Evolutionary conservation across 2,329 filamentous ascomycete species (phyloP).

Genomic region (Cladobotryum protrusum): DNA sequence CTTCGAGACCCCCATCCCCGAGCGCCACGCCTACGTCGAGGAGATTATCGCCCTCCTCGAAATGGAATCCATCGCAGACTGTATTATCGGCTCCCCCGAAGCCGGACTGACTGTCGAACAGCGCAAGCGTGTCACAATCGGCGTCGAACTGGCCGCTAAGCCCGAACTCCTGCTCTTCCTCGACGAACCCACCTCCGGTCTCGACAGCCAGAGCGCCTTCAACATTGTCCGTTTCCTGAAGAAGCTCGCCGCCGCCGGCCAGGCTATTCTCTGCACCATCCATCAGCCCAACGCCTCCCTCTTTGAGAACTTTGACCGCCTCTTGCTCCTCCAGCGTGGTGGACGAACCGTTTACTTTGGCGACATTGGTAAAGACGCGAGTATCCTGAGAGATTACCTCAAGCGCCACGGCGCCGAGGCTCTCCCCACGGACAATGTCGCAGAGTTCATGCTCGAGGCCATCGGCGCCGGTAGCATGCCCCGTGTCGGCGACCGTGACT

Average conservation of each 20-base stretch:
- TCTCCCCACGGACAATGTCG: conserved; percentile 50
- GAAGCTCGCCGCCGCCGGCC: conserved; percentile 71
- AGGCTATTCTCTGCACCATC: conserved; percentile 86
- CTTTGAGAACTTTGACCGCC: conserved; percentile 81
- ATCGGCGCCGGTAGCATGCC: conserved; percentile 69
- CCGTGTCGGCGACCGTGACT: conserved; percentile 68
- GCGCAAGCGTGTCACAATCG: conserved; percentile 77
- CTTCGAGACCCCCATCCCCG: conserved; percentile 43
- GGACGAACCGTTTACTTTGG: conserved; percentile 83
- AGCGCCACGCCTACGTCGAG: conserved; percentile 56
- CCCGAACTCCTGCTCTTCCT: conserved; percentile 71
- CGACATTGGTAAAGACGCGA: conserved; percentile 70
- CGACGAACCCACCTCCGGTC: conserved; percentile 71
- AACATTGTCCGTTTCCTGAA: conserved; percentile 74
- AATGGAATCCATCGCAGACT: conserved; percentile 54
- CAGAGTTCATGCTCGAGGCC: conserved; percentile 81
- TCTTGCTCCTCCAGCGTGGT: conserved; percentile 71
- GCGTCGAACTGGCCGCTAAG: conserved; percentile 81
- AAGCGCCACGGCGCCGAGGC: conserved; percentile 54
- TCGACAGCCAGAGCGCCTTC: conserved; percentile 58
- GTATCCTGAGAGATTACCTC: conserved; percentile 60
- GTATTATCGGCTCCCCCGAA: conserved; percentile 53
- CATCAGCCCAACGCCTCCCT: conserved; percentile 83
- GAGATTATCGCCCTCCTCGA: conserved; percentile 54
- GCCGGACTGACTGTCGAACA: conserved; percentile 65